These are phyloP conservation scores for Penicillium sp. DNA, from an alignment of 2,329 filamentous ascomycete genomes.

Conservation along the genomic window DNA sequence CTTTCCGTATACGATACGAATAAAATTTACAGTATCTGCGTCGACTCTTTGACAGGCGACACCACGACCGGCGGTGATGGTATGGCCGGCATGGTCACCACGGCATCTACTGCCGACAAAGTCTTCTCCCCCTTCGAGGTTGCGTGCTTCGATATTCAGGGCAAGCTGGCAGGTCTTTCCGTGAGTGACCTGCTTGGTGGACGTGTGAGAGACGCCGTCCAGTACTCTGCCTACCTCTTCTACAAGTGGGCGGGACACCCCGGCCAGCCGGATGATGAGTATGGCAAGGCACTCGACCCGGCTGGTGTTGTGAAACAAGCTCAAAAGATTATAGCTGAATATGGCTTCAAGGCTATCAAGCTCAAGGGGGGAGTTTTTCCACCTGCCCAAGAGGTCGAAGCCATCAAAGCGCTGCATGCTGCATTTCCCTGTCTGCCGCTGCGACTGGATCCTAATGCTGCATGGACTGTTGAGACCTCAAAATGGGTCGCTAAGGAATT, in stretches of 20 bases:
- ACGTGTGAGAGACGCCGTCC: slow-evolving; percentile 40
- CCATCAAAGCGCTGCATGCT: slow-evolving; percentile 38
- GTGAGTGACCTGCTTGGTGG: slow-evolving; percentile 44
- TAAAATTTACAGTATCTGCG: slow-evolving; percentile 25
- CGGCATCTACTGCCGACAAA: slow-evolving; percentile 43
- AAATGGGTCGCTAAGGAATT: too few relatives aligned
- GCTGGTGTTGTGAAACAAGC: background rate
- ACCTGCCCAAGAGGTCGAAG: slow-evolving; percentile 41
- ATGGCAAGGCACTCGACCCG: slow-evolving; percentile 41
- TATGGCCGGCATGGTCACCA: slow-evolving; percentile 43
- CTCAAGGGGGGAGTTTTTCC: slow-evolving; percentile 46
- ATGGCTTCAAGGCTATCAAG: slow-evolving; percentile 46
- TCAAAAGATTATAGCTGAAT: slow-evolving; percentile 32
- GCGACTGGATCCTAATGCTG: slow-evolving; percentile 21
- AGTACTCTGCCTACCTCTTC: slow-evolving; percentile 47
- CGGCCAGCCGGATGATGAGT: slow-evolving; percentile 42
- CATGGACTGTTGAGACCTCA: slow-evolving; percentile 5
- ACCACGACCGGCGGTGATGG: slow-evolving; percentile 27
- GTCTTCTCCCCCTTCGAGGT: slow-evolving; percentile 47
- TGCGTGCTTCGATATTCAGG: slow-evolving; percentile 45
- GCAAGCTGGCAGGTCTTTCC: slow-evolving; percentile 41
- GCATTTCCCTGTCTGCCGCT: slow-evolving; percentile 41
- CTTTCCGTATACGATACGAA: slow-evolving; percentile 17
- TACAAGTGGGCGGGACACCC: slow-evolving; percentile 47
- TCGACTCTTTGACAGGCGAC: slow-evolving; percentile 17